phyloP scores from a whole-genome alignment of 176 grass and related monocot species.

The Lolium multiflorum region DNA sequence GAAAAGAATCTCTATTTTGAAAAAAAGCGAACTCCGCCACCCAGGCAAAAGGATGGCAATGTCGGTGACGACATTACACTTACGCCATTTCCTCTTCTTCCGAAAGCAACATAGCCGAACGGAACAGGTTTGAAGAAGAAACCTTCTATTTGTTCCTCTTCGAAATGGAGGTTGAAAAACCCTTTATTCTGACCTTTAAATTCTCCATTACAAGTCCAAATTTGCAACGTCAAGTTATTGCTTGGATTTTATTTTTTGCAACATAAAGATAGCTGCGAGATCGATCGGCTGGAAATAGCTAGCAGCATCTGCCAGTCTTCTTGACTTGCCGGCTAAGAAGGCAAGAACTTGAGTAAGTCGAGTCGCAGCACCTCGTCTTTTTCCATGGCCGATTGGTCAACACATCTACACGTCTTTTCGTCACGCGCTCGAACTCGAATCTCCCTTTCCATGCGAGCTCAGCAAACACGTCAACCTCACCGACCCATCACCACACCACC shows the following conservation, averaged over 20 bases:
- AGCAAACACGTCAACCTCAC: conserved; percentile 5
- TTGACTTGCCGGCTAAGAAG: not conserved
- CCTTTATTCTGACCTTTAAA: not conserved
- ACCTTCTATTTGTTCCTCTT: not conserved
- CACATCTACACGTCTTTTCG: not conserved
- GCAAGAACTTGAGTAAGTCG: not conserved
- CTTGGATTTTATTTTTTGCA: too few relatives aligned
- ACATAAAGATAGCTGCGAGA: not conserved
- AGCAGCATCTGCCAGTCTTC: not conserved
- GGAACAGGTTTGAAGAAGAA: not conserved
- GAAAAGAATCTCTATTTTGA: not conserved
- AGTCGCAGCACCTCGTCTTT: not conserved
- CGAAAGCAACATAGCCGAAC: not conserved
- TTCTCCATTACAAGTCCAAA: not conserved
- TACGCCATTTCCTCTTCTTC: not conserved
- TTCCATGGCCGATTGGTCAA: not conserved
- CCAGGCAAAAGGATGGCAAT: not conserved
- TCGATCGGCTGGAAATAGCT: not conserved
- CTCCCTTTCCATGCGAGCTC: not conserved
- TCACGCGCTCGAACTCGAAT: not conserved
- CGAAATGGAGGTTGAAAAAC: too few relatives aligned
- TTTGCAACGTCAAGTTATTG: not conserved
- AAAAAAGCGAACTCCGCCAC: not conserved
- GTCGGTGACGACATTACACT: not conserved
- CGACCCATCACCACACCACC: not conserved